Evolutionary conservation across 1,139 yeast species (phyloP).

Genomic region (Pichia sp.): DNA sequence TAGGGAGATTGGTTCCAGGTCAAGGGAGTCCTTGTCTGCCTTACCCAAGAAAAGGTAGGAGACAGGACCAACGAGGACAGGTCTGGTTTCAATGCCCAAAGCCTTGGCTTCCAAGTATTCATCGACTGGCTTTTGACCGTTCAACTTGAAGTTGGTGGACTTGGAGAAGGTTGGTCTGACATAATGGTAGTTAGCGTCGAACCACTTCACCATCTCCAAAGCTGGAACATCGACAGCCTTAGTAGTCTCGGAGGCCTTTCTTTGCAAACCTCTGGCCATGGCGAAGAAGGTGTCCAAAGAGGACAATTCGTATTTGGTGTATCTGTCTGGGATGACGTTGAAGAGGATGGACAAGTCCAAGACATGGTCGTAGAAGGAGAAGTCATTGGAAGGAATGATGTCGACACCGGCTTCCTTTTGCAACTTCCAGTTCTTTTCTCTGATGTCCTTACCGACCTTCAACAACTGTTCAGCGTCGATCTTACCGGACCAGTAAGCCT

Average conservation of each 20-base stretch:
- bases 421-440: constrained; percentile 96
- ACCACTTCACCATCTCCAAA: constrained; percentile 99
- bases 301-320: constrained; percentile 85
- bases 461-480: constrained; percentile 79
- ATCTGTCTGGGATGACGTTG: constrained; percentile 95
- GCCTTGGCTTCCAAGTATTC: constrained; percentile 98
- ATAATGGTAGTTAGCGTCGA: constrained; percentile 98
- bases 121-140: constrained; percentile 93
- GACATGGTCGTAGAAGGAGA: constrained; percentile 97
- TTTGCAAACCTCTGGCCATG: constrained; percentile 99
- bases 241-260: constrained; percentile 82
- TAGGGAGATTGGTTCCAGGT: constrained; percentile 86
- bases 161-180: constrained; percentile 98
- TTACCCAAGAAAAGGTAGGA: constrained; percentile 94
- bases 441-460: constrained; percentile 90
- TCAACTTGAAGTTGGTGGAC: constrained; percentile 92
- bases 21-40: constrained; percentile 96
- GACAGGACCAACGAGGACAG: constrained; percentile 93
- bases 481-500: constrained; percentile 98
- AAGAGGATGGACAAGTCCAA: constrained; percentile 87
- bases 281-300: constrained; percentile 93
- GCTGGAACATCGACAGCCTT: constrained; percentile 98
- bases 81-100: constrained; percentile 94
- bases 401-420: constrained; percentile 98
- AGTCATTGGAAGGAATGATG: constrained; percentile 94